Evolutionary conservation across 768 basidiomycete species (phyloP).

Genomic region (Trametes maxima): DNA sequence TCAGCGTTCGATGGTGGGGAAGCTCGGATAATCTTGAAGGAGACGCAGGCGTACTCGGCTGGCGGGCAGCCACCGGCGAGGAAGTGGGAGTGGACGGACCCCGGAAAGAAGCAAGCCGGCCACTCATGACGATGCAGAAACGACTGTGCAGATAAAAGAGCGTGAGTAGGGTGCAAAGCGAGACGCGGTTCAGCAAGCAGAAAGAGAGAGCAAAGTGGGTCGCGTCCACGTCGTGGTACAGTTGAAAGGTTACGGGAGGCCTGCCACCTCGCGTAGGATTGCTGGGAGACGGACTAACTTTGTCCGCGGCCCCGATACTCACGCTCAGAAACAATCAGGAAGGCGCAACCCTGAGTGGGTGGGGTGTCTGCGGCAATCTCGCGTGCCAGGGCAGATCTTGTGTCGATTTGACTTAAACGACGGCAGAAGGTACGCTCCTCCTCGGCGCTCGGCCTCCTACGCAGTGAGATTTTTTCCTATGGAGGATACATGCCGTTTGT

Average conservation of each 20-base stretch:
- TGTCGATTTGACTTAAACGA: slow-evolving; percentile 7
- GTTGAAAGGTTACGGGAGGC: background rate
- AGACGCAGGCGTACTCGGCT: slow-evolving; percentile 49
- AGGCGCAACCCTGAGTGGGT: background rate
- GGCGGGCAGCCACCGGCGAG: slow-evolving; percentile 58
- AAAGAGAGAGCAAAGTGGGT: background rate
- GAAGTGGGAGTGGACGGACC: slow-evolving; percentile 77
- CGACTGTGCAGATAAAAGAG: background rate
- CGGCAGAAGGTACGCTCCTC: slow-evolving; percentile 1
- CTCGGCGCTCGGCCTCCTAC: background rate
- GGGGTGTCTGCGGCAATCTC: slow-evolving; percentile 12
- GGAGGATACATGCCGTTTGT: background rate
- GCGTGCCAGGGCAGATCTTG: slow-evolving; percentile 5
- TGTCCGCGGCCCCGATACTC: slow-evolving; percentile 1
- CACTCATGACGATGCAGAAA: slow-evolving; percentile 38
- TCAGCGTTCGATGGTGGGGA: slow-evolving; percentile 78
- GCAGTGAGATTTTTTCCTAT: background rate
- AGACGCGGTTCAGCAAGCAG: background rate
- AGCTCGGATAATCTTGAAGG: slow-evolving; percentile 56
- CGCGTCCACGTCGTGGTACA: too few relatives aligned
- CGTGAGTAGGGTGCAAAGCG: background rate
- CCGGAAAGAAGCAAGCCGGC: slow-evolving; percentile 73
- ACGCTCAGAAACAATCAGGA: slow-evolving; percentile 5
- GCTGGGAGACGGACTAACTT: background rate
- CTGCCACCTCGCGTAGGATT: background rate